These are phyloP conservation scores for Boechera stricta DNA, from an alignment of 345 rosid species.

Conservation along the genomic window DNA sequence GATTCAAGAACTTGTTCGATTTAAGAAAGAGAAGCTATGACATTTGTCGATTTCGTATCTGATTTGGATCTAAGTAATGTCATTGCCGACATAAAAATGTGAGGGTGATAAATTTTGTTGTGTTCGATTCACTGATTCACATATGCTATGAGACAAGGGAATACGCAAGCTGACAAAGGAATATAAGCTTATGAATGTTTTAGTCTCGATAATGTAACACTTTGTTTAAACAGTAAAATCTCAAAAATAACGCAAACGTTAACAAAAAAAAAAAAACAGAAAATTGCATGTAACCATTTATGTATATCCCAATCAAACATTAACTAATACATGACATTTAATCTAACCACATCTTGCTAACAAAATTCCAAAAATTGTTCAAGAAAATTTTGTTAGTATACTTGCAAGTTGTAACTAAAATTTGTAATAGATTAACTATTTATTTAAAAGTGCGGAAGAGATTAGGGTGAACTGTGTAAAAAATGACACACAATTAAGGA, in stretches of 20 bases:
- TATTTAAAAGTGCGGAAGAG: too few species aligned
- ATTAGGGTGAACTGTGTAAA: too few species aligned
- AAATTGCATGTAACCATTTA: too few species aligned
- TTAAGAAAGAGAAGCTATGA: not conserved
- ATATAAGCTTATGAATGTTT: not conserved
- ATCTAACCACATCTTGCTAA: too few species aligned
- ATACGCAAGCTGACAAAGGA: not conserved
- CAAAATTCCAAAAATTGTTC: too few species aligned
- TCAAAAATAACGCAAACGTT: not conserved
- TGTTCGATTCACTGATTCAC: not conserved
- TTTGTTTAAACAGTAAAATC: not conserved
- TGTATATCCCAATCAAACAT: too few species aligned
- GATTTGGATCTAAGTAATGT: not conserved
- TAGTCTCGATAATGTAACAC: not conserved
- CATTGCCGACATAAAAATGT: constrained; percentile 22
- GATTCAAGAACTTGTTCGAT: not conserved
- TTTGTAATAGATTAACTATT: too few species aligned
- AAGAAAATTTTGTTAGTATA: too few species aligned
- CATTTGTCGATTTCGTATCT: not conserved
- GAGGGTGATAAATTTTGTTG: constrained; percentile 6
- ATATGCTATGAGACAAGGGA: not conserved
- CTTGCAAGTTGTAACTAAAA: too few species aligned
- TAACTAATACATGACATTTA: too few species aligned
- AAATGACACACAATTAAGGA: too few species aligned
- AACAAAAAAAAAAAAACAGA: too few species aligned